A percentile compares a stretch with the other conserved stretches of the same genome.
Evolutionary conservation across 768 basidiomycete species (phyloP).

Genomic region (Suillus decipiens): DNA sequence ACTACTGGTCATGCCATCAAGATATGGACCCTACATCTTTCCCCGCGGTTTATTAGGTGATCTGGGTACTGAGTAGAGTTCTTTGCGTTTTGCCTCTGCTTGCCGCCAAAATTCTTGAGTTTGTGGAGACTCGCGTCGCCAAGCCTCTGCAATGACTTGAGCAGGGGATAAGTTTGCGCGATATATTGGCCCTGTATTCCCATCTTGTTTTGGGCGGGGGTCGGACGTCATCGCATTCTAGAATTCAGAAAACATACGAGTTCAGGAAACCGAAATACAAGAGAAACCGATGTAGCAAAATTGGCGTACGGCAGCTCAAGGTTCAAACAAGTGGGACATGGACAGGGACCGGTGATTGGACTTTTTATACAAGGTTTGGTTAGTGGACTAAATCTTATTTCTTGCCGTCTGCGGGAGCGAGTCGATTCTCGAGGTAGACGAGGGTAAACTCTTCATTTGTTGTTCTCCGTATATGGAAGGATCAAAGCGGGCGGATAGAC

Average conservation of each 20-base stretch:
- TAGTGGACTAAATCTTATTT: constrained; percentile 31
- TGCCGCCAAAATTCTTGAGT: constrained; percentile 62
- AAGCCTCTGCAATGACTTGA: constrained; percentile 67
- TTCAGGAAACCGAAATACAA: constrained; percentile 25
- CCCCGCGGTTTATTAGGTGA: constrained; percentile 37
- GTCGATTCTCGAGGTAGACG: constrained; percentile 20
- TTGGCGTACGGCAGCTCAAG: constrained; percentile 40
- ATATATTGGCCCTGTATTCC: constrained; percentile 29
- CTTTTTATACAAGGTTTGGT: constrained; percentile 39
- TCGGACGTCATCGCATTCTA: constrained; percentile 40
- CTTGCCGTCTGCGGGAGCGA: constrained; percentile 25
- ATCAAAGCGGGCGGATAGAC: constrained; percentile 31
- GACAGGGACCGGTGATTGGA: constrained; percentile 31
- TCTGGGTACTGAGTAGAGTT: constrained; percentile 44
- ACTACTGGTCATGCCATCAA: constrained; percentile 26
- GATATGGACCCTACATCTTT: constrained; percentile 49
- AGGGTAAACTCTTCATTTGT: constrained; percentile 32
- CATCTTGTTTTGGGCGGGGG: constrained; percentile 37
- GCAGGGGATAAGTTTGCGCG: constrained; percentile 47
- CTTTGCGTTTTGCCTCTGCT: constrained; percentile 48
- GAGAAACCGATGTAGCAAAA: constrained; percentile 32
- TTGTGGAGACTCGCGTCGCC: constrained; percentile 63
- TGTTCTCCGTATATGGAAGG: constrained; percentile 32
- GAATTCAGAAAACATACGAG: constrained; percentile 27
- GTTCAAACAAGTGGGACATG: constrained; percentile 33